These are phyloP conservation scores for Candida frijolesensis DNA, from an alignment of 1,139 yeast species.

Conservation along the genomic window DNA sequence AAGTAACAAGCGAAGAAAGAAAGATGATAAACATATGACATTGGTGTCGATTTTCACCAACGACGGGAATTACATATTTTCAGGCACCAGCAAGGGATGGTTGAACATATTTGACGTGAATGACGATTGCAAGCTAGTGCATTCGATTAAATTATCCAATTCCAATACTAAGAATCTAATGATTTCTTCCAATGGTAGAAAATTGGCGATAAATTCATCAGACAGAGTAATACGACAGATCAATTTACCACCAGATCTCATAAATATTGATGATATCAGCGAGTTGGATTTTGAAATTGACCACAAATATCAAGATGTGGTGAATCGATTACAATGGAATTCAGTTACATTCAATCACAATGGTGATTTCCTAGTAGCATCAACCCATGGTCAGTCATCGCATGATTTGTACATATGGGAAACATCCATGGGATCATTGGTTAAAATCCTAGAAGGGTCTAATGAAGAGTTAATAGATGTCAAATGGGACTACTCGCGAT, in stretches of 20 bases:
- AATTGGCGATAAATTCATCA: conserved; percentile 75
- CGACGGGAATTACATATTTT: conserved; percentile 55
- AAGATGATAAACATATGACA: conserved; percentile 30
- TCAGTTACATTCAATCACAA: conserved; percentile 73
- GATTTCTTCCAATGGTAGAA: conserved; percentile 66
- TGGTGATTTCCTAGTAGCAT: conserved; percentile 85
- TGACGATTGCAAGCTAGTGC: conserved; percentile 33
- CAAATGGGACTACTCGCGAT: conserved; percentile 78
- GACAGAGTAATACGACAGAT: conserved; percentile 82
- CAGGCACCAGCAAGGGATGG: conserved; percentile 85
- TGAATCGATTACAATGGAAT: conserved; percentile 88
- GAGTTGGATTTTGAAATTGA: conserved; percentile 67
- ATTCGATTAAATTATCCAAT: conserved; percentile 58
- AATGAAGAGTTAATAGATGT: conserved; percentile 82
- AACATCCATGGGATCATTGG: conserved; percentile 80
- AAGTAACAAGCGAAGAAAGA: conserved; percentile 15
- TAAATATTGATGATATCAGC: conserved; percentile 28
- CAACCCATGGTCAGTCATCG: conserved; percentile 82
- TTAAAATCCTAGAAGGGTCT: conserved; percentile 91
- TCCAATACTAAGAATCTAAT: conserved; percentile 74
- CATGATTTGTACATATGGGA: conserved; percentile 96
- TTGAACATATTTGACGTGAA: conserved; percentile 51
- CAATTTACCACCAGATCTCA: conserved; percentile 56
- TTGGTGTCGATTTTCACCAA: conserved; percentile 37
- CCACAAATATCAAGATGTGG: conserved; percentile 88